Conservation (phyloP, 1,284 basidiomycete species). For the Baeospora myosura region DNA sequence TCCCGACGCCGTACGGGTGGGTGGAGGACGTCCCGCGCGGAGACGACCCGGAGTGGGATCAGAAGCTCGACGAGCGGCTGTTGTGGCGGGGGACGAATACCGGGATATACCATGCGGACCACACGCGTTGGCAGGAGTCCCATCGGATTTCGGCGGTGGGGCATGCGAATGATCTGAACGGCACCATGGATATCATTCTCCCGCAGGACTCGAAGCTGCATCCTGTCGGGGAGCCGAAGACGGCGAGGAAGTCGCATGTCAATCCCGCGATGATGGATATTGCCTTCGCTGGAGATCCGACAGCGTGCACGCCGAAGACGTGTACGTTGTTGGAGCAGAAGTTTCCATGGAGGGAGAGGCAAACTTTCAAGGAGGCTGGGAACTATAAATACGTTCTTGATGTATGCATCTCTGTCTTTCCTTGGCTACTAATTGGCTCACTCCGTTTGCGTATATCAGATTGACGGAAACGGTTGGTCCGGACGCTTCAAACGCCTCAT, state of each 20-base stretch:
- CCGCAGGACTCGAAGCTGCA: conserved; percentile 14
- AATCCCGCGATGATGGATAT: conserved; percentile 52
- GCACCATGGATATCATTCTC: conserved; percentile 24
- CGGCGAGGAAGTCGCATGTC: conserved; percentile 28
- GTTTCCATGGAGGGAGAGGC: conserved; percentile 42
- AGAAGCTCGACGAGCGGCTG: conserved; percentile 45
- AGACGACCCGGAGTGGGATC: conserved; percentile 46
- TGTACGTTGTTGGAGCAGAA: conserved; percentile 31
- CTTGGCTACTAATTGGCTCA: conserved; percentile 2
- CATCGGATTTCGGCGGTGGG: conserved; percentile 37
- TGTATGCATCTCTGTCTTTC: conserved; percentile 29
- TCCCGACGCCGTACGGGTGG: conserved; percentile 42
- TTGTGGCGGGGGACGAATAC: conserved; percentile 64
- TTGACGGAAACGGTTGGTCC: conserved; percentile 68
- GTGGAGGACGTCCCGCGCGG: conserved; percentile 31
- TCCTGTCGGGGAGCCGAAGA: conserved; percentile 36
- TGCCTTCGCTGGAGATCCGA: conserved; percentile 45
- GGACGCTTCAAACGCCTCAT: conserved; percentile 62
- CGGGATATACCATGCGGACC: conserved; percentile 42
- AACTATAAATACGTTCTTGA: conserved; percentile 63
- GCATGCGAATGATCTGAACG: conserved; percentile 26
- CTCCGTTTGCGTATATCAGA: conserved; percentile 22
- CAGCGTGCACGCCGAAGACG: conserved; percentile 36
- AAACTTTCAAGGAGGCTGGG: conserved; percentile 39
- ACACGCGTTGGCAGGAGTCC: conserved; percentile 40